Evolutionary conservation across 257 asterid genomes (phyloP).

Genomic region (Scutellaria barbata): DNA sequence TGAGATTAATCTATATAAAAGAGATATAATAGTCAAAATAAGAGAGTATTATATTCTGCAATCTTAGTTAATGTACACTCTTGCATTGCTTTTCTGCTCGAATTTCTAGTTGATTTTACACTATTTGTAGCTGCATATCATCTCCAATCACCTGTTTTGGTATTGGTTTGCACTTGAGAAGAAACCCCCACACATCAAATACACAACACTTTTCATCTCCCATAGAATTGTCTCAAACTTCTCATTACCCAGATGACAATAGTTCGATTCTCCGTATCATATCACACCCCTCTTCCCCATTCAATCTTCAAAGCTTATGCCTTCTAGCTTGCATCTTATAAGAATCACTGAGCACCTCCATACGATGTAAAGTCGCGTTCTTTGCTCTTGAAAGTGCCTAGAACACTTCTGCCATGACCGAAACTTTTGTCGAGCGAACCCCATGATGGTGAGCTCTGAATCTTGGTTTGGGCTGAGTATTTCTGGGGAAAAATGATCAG

Average conservation of each 20-base stretch:
- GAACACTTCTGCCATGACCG: slow-evolving; percentile 62
- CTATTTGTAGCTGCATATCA: not conserved
- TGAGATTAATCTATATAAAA: not conserved
- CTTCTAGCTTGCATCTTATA: slow-evolving; percentile 59
- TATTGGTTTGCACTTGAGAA: not conserved
- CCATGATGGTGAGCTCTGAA: slow-evolving; percentile 40
- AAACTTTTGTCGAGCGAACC: slow-evolving; percentile 42
- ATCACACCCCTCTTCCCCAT: slow-evolving; percentile 6
- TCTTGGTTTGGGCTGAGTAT: not conserved
- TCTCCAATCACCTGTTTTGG: slow-evolving; percentile 12
- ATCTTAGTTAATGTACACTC: slow-evolving; percentile 25
- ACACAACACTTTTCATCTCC: not conserved
- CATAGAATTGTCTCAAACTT: slow-evolving; percentile 8
- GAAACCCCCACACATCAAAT: not conserved
- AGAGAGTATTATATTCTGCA: slow-evolving; percentile 8
- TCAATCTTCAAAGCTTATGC: slow-evolving; percentile 45
- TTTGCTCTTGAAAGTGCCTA: slow-evolving; percentile 70
- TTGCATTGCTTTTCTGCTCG: slow-evolving; percentile 20
- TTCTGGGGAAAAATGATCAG: not conserved
- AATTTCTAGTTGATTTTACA: slow-evolving; percentile 23
- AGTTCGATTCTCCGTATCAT: not conserved
- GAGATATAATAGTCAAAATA: not conserved
- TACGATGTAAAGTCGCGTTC: slow-evolving; percentile 75
- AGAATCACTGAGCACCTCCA: slow-evolving; percentile 82
- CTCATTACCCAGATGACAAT: slow-evolving; percentile 1